Evolutionary conservation across 2,329 filamentous ascomycete species (phyloP).

Genomic region (Nannizziopsis arthrosporioides): DNA sequence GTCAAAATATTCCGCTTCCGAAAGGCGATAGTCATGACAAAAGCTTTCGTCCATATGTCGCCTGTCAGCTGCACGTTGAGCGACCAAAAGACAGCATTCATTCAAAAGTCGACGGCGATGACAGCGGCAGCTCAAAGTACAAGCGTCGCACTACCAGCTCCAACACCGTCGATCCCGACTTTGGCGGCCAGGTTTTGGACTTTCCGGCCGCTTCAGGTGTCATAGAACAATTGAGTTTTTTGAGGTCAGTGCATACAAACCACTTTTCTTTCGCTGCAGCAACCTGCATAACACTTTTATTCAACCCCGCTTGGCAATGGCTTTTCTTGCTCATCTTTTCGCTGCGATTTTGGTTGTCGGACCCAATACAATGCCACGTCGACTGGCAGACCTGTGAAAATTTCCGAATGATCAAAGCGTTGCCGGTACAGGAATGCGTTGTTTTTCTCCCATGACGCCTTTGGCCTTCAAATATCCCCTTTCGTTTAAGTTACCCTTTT

Average conservation of each 20-base stretch:
- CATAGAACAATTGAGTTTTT: slow-evolving; percentile 58
- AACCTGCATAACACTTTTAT: neutral
- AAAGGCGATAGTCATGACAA: slow-evolving; percentile 41
- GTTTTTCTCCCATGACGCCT: no score
- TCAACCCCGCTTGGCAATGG: neutral
- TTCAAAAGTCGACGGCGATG: slow-evolving; percentile 40
- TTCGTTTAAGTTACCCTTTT: no score
- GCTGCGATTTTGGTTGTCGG: no score
- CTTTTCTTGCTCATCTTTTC: neutral
- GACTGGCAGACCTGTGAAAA: no score
- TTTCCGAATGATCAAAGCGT: no score
- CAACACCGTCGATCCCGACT: slow-evolving; percentile 53
- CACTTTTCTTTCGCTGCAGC: neutral
- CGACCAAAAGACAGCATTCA: slow-evolving; percentile 42
- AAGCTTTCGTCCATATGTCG: slow-evolving; percentile 62
- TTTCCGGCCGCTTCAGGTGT: slow-evolving; percentile 48
- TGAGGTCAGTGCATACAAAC: slow-evolving; percentile 46
- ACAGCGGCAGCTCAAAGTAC: slow-evolving; percentile 39
- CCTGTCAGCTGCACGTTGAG: slow-evolving; percentile 71
- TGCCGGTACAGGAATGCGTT: no score
- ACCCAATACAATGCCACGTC: no score
- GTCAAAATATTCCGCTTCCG: slow-evolving; percentile 61
- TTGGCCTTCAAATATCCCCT: no score
- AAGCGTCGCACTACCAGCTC: slow-evolving; percentile 48
- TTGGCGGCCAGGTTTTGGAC: slow-evolving; percentile 46